Percentiles rank a stretch among this genome's conserved stretches.
Conservation (phyloP, 306 rosid species). For the Rosa lucieae region DNA sequence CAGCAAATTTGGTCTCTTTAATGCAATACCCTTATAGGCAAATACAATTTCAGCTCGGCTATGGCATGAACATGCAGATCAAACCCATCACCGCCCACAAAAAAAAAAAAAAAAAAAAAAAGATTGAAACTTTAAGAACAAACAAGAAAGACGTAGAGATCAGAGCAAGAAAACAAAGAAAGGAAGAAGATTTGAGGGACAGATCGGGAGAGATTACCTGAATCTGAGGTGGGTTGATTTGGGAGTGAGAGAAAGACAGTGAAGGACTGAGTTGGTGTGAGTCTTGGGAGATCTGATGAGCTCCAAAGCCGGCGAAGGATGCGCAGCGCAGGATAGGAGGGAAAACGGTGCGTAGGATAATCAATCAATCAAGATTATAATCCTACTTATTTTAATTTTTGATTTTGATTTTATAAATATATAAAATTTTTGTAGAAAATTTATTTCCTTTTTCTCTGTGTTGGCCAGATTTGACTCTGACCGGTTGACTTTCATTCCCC, state of each 20-base stretch:
- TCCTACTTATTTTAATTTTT: neutral
- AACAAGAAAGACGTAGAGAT: no score
- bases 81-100: neutral
- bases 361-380: neutral
- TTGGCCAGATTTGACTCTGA: neutral
- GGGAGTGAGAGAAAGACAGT: neutral
- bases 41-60: neutral
- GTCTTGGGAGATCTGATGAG: conserved; percentile 40
- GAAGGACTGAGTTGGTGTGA: neutral
- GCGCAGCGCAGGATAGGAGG: conserved; percentile 52
- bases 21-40: neutral
- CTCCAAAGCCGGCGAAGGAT: conserved; percentile 33
- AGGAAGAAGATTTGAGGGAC: neutral
- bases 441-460: neutral
- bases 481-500: neutral
- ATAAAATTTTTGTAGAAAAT: neutral
- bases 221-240: neutral
- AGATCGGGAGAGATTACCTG: neutral
- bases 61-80: neutral
- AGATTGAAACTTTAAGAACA: neutral
- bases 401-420: neutral
- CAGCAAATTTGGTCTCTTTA: neutral
- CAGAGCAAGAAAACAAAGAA: neutral
- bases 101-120: no score
- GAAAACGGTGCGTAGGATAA: conserved; percentile 46